phyloP scores from a whole-genome alignment of 1,284 basidiomycete genomes.

The Trichosporon sp. region DNA sequence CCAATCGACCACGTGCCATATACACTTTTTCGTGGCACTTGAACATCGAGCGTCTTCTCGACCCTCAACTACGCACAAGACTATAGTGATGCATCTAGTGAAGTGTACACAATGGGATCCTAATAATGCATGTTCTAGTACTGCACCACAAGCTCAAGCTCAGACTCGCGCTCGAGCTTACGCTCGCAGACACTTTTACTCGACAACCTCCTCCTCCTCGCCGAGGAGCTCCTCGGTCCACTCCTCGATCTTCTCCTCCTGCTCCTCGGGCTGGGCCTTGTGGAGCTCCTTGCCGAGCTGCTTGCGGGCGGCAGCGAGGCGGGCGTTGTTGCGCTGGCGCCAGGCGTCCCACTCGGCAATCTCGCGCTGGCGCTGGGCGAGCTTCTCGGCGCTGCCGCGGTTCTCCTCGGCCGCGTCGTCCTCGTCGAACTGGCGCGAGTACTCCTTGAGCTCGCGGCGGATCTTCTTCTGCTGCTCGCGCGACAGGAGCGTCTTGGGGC shows the following conservation, averaged over 20 bases:
- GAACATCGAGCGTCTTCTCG: no score
- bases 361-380: conserved; percentile 82
- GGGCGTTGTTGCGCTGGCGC: conserved; percentile 50
- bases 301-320: conserved; percentile 36
- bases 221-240: conserved; percentile 88
- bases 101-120: background rate
- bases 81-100: background rate
- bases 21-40: no score
- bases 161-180: no score
- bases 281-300: conserved; percentile 31
- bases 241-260: conserved; percentile 76
- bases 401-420: conserved; percentile 94
- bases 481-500: conserved; percentile 77
- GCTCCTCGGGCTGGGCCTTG: conserved; percentile 20
- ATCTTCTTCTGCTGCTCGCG: conserved; percentile 83
- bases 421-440: conserved; percentile 88
- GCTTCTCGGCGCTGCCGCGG: conserved; percentile 86
- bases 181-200: background rate
- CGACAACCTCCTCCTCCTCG: conserved; percentile 70
- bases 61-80: no score
- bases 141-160: background rate
- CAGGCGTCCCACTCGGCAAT: conserved; percentile 98
- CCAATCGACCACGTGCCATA: background rate
- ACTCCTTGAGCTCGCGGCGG: conserved; percentile 85
- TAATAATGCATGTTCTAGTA: background rate